Evolutionary conservation across 257 asterid genomes (phyloP), one percentile per base, ranked within the genome.

Genomic region (Gentiana straminea): DNA sequence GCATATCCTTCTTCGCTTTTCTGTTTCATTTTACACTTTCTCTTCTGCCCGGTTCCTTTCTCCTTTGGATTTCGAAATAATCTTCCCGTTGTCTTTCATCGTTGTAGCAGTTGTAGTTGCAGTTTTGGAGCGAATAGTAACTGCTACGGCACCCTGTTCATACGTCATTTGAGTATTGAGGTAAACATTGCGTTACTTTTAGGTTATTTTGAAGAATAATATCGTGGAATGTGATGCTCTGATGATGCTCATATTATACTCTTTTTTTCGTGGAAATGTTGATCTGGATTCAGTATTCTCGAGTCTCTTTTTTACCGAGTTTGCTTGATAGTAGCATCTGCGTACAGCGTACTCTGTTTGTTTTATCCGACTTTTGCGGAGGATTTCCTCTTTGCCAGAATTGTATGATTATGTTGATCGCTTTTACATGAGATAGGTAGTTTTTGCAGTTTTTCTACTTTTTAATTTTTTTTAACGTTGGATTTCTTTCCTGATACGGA

Each of bases 101-200:
- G 35, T 12, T 41, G 59, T 64, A 37, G 44, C 44, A 33, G 50
- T 35, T 3, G 8, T 49, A 10, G 55, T 33, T 24, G 55, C 10
- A n/a, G 39, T 13, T 59, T 15, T 13, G 43, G 48, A 52, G 35
- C 39, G 38, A 13, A 52, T 45, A 35, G 6, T 60, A 65, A 73
- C 78, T 64, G 76, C 73, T 63, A 37, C 61, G 35, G 2, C 68
- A 41, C 49, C 63, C 51, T 49, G 60, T 67, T 55, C 53, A 37
- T 41, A 36, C 7, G 33, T 43, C 59, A 15, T 8, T 13, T 41
- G 45, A 57, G 61, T 49, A 41, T 38, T 7, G 51, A 7, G 41
- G 61, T 57, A 10, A 57, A 57, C 35, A 56, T 8, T 41, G 61
- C 51, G 61, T 57, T 39, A 56, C 51, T 8, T n/a, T 5, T 5